Evolutionary conservation across 192 early-diverging fungal genomes (phyloP).

Genomic region (Kappamyces sp.): DNA sequence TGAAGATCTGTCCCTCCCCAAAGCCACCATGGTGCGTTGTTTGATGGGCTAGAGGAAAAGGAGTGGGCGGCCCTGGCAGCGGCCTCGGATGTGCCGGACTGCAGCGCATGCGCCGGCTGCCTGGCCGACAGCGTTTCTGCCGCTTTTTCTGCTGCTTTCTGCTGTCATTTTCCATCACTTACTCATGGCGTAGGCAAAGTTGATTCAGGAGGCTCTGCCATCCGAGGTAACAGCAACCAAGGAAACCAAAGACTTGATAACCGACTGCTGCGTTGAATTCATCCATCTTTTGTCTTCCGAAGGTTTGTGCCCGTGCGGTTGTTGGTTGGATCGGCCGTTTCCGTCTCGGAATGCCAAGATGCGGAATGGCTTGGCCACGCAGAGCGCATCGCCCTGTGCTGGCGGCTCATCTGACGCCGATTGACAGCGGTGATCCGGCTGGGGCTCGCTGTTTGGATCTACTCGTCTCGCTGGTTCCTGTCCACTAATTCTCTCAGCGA

Average conservation of each 20-base stretch:
- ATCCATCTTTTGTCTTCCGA: slow-evolving; percentile 91
- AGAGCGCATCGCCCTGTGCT: no score
- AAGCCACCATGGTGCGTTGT: slow-evolving; percentile 21
- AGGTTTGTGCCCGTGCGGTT: slow-evolving; percentile 19
- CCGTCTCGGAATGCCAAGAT: no score
- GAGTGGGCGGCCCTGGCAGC: background rate
- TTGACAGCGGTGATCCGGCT: no score
- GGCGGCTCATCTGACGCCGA: no score
- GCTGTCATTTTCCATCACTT: background rate
- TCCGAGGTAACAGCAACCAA: slow-evolving; percentile 86
- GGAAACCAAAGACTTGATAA: slow-evolving; percentile 88
- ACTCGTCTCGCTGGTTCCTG: slow-evolving; percentile 12
- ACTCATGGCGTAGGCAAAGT: slow-evolving; percentile 84
- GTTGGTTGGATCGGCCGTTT: background rate
- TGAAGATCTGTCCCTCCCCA: slow-evolving; percentile 87
- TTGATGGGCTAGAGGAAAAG: background rate
- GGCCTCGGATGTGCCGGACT: background rate
- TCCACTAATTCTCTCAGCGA: slow-evolving; percentile 45
- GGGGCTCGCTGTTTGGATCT: background rate
- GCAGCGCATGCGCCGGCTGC: background rate
- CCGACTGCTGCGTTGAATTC: slow-evolving; percentile 97
- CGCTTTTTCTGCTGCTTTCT: background rate
- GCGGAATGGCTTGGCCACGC: no score
- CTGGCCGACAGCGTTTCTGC: background rate
- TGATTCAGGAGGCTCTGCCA: slow-evolving; percentile 95